Percentiles rank a stretch among this genome's conserved stretches.
These are phyloP conservation scores for Aspergillus tamarii DNA, from an alignment of 2,329 filamentous ascomycete species.

Conservation along the genomic window DNA sequence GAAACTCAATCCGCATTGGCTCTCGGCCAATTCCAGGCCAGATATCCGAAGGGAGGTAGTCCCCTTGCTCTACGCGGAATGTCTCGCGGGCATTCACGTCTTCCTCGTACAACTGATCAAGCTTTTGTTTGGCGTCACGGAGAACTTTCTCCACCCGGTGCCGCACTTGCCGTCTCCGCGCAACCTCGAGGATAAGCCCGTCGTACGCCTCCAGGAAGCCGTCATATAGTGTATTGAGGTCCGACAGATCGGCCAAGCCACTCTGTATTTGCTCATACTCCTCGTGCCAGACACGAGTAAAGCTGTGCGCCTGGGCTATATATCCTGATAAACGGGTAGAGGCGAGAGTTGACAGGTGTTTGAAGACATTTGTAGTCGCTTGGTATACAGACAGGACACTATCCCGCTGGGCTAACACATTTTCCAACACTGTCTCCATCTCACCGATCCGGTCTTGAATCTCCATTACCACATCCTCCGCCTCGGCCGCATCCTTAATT, in stretches of 20 bases:
- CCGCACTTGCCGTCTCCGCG: slow-evolving; percentile 72
- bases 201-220: slow-evolving; percentile 85
- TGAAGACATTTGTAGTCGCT: slow-evolving; percentile 65
- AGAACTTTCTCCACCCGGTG: slow-evolving; percentile 74
- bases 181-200: slow-evolving; percentile 79
- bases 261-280: slow-evolving; percentile 71
- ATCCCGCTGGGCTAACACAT: slow-evolving; percentile 66
- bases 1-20: slow-evolving; percentile 53
- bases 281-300: slow-evolving; percentile 66
- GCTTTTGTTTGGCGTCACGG: slow-evolving; percentile 73
- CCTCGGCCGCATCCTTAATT: slow-evolving; percentile 57
- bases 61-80: slow-evolving; percentile 81
- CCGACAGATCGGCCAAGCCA: slow-evolving; percentile 75
- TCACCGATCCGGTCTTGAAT: slow-evolving; percentile 74
- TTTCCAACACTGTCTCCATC: slow-evolving; percentile 73
- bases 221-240: slow-evolving; percentile 81
- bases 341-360: slow-evolving; percentile 69
- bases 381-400: slow-evolving; percentile 59
- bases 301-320: slow-evolving; percentile 51
- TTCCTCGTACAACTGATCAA: slow-evolving; percentile 73
- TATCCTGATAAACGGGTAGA: slow-evolving; percentile 60
- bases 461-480: slow-evolving; percentile 65
- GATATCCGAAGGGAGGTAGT: slow-evolving; percentile 83
- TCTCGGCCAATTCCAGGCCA: slow-evolving; percentile 73
- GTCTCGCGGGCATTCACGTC: slow-evolving; percentile 74